Base-by-base conservation (phyloP, 441 rosid species). In the Mallotus japonicus region DNA sequence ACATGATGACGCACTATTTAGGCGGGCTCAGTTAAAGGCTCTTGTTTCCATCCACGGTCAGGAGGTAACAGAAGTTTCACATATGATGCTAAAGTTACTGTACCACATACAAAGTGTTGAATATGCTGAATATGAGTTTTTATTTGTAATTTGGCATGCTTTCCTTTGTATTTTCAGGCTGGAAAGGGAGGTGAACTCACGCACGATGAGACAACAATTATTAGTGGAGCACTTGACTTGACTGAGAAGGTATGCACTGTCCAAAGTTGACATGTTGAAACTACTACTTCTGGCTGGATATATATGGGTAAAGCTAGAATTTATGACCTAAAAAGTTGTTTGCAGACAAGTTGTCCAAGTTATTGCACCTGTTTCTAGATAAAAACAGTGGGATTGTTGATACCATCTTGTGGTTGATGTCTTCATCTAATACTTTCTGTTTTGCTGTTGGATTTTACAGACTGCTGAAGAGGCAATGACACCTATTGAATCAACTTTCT, bases 381-480 rank as follows among this genome's bases (percentile, higher is more conserved):
- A 37, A 58, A 66, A n/a, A 53, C n/a, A 28, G 37, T 16, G 40
- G 57, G 69, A 32, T 42, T 37, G 13, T 15, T 51, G 61, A 69
- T 61, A 50, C n/a, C 57, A 22, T 44, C 51, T n/a, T 77, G 67
- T 49, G 22, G 56, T 49, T 24, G 22, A 37, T 63, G 24, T 69
- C 70, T 62, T 5, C 47, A 60, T 47, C 61, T 44, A 59, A 58
- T 59, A 44, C 17, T 13, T 58, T 67, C 34, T 55, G 32, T 28
- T 82, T 51, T 57, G 44, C 66, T 53, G 54, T 69, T 67, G 49
- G 42, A 57, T 68, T 65, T 75, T 59, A 73, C 92, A 95, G 97
- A 95, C 98, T 46, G 99, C 98, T 59, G 95, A 91, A 76, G 97
- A 95, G 85, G 99, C 99, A 51, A 93, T 95, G 99, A 95, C 99